Evolutionary conservation across 2,329 filamentous ascomycete species (phyloP), one percentile per base, ranked within the genome.

Genomic region (Cadophora sp.): DNA sequence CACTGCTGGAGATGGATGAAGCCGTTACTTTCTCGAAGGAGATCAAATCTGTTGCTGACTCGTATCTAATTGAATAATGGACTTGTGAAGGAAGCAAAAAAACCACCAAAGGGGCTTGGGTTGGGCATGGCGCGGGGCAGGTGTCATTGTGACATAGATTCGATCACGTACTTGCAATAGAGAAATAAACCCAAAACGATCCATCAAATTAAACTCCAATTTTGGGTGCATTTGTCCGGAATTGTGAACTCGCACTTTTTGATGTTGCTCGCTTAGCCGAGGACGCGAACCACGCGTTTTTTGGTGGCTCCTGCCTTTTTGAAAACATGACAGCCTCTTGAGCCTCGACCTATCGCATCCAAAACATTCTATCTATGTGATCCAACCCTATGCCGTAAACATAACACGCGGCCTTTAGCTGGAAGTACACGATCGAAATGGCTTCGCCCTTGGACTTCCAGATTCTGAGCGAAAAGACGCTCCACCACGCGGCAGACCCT

Each of bases 21-120:
- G 89, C 93, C 60, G 90, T 96, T 62, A 88, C 89, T 22, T 96
- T 94, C 81, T 91, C 91, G 56, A 95, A 93, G 81, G 92, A 96
- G 66, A 82, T 94, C 78, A 92, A 89, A 80, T 93, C 89, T 22
- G 83, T 88, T 64, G 90, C 92, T 5, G 93, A 95, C 72, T 87
- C 87, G 71, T 96, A 93, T 79, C 76, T 89, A 69, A 90, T 96
- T 76, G 90, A 92, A 80, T 95, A 80, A 79, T 11, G 39, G 56
- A 50, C 70, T 22, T 47, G 64, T 51, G 68, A 64, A 48, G 63
- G 56, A 62, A 69, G 73, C 45, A 61, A 73, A 75, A 75, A 73
- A 60, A n/a, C n/a, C n/a, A n/a, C 59, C 60, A 47, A 16, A 53
- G 56, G 59, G 56, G 63, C 69, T 70, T 67, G 51, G 72, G 36